These are phyloP conservation scores for Fusarium sarcochroum DNA, from an alignment of 2,329 filamentous ascomycete species.

Conservation along the genomic window DNA sequence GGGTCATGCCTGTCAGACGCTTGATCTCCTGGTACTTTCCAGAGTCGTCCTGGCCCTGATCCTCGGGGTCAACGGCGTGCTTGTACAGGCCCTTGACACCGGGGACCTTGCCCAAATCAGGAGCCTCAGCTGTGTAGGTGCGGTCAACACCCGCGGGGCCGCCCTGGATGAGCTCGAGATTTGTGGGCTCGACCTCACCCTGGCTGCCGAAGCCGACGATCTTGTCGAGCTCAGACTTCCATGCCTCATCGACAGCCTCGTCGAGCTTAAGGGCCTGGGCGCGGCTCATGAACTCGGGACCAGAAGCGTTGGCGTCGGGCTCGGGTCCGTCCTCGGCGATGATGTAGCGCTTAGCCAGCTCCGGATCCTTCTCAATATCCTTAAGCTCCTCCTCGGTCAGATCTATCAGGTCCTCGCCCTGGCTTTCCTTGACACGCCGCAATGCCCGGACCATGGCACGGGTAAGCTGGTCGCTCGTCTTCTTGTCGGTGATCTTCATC, in stretches of 20 bases:
- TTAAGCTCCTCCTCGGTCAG: constrained; percentile 65
- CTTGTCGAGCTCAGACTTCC: constrained; percentile 56
- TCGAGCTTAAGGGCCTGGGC: constrained; percentile 56
- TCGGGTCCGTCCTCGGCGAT: constrained; percentile 50
- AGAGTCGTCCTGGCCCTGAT: constrained; percentile 65
- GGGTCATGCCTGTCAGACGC: constrained; percentile 67
- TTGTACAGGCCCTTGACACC: constrained; percentile 68
- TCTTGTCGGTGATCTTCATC: constrained; percentile 58
- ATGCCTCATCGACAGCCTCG: constrained; percentile 55
- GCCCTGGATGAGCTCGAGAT: constrained; percentile 56
- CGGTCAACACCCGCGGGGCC: constrained; percentile 54
- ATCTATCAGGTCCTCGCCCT: constrained; percentile 61
- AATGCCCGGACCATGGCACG: constrained; percentile 59
- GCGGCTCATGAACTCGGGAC: constrained; percentile 50
- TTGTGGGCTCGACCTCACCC: constrained; percentile 51
- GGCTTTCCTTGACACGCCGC: constrained; percentile 58
- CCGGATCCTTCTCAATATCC: constrained; percentile 57
- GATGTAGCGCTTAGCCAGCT: constrained; percentile 57
- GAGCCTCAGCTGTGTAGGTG: constrained; percentile 61
- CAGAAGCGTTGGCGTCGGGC: constrained; percentile 44
- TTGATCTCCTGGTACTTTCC: constrained; percentile 67
- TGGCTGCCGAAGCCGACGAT: constrained; percentile 51
- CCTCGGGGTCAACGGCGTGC: constrained; percentile 62
- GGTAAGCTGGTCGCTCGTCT: constrained; percentile 59
- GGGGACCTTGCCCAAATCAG: constrained; percentile 65